These are phyloP conservation scores for Metschnikowia vanudenii DNA, from an alignment of 805 yeast species.

Conservation along the genomic window DNA sequence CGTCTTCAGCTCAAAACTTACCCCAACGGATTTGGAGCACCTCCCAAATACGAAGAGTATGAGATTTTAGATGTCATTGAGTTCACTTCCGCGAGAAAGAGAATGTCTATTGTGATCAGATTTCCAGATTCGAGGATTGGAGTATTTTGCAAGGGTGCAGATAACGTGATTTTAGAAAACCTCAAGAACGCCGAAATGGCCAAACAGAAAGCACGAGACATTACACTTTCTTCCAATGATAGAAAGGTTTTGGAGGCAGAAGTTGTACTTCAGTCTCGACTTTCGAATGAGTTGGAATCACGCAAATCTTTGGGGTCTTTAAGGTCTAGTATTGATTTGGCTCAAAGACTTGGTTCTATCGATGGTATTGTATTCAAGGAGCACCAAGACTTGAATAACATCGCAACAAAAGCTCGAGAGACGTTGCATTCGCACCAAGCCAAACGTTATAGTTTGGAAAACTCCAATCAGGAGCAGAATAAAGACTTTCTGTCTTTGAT, in stretches of 20 bases:
- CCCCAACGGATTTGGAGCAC: conserved; percentile 74
- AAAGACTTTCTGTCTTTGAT: conserved; percentile 10
- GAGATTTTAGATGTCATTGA: conserved; percentile 79
- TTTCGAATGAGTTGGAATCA: conserved; percentile 35
- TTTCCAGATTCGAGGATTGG: conserved; percentile 77
- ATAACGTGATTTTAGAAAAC: conserved; percentile 79
- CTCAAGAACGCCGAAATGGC: conserved; percentile 61
- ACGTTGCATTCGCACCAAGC: conserved; percentile 61
- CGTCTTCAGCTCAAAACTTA: conserved; percentile 68
- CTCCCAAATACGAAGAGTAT: conserved; percentile 65
- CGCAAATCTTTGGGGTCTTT: conserved; percentile 34
- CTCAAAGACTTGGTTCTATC: conserved; percentile 39
- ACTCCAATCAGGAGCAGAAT: not conserved
- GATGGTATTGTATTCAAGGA: conserved; percentile 50
- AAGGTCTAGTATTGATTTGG: conserved; percentile 24
- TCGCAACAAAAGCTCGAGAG: conserved; percentile 51
- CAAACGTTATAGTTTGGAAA: conserved; percentile 47
- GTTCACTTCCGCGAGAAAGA: conserved; percentile 81
- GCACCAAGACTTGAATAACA: conserved; percentile 51
- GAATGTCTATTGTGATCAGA: conserved; percentile 86
- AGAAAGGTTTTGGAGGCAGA: conserved; percentile 81
- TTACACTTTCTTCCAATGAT: conserved; percentile 52
- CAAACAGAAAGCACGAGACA: conserved; percentile 58
- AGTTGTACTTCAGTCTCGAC: conserved; percentile 56
- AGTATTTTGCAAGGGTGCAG: conserved; percentile 93